These are phyloP conservation scores for Paramyrothecium roridum DNA, from an alignment of 2,329 filamentous ascomycete genomes.

Conservation along the genomic window DNA sequence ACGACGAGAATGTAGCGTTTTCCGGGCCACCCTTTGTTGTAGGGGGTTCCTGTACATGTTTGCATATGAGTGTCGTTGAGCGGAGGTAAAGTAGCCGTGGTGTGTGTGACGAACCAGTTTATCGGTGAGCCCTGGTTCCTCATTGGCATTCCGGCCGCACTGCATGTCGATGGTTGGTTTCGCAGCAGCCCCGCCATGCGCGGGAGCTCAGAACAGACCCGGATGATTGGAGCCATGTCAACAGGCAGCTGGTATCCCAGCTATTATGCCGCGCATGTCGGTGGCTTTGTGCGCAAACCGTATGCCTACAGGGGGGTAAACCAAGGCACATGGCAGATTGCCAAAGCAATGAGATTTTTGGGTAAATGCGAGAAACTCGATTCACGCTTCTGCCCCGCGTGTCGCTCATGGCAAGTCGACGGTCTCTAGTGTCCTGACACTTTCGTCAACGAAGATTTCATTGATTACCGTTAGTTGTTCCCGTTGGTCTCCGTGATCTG, in stretches of 20 bases:
- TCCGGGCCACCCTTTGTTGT: no score
- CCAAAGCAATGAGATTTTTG: no score
- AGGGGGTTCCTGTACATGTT: background rate
- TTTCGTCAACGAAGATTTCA: no score
- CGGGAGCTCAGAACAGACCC: conserved; percentile 4
- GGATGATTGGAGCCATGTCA: conserved; percentile 16
- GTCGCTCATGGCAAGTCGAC: no score
- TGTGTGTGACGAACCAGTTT: conserved; percentile 17
- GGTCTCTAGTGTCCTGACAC: no score
- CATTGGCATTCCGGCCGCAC: conserved; percentile 17
- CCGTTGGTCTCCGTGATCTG: background rate
- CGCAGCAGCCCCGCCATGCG: conserved; percentile 9
- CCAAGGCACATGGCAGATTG: no score
- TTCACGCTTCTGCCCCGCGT: no score
- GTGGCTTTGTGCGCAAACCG: background rate
- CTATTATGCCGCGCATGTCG: background rate
- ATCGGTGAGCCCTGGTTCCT: conserved; percentile 15
- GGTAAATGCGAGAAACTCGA: no score
- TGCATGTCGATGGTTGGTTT: conserved; percentile 12
- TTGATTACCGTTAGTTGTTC: no score
- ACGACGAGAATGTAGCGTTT: no score
- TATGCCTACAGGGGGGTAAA: background rate
- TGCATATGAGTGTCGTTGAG: background rate
- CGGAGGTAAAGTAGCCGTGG: conserved; percentile 4
- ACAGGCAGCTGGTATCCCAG: background rate